A percentile compares a stretch with the other conserved stretches of the same genome.
Conservation (phyloP, 805 yeast species). For the Candida hungchunana region DNA sequence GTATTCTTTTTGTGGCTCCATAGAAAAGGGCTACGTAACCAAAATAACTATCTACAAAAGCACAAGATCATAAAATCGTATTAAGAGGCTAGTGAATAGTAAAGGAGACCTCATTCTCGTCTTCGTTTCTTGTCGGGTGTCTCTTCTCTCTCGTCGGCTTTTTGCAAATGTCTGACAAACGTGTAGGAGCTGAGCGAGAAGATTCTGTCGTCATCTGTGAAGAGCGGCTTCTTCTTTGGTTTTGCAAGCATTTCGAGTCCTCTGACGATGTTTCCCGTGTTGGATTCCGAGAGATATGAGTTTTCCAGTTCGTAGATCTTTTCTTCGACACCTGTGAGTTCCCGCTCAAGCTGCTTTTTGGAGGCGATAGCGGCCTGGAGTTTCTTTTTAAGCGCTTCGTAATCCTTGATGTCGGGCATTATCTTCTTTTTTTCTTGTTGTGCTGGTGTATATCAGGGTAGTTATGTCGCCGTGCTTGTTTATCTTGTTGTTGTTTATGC, state of each 20-base stretch:
- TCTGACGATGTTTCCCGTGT: constrained; percentile 75
- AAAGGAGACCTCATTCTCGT: not conserved
- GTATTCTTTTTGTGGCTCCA: not conserved
- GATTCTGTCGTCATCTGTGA: constrained; percentile 73
- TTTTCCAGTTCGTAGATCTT: constrained; percentile 75
- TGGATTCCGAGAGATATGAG: constrained; percentile 67
- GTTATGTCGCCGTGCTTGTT: no score
- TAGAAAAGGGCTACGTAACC: not conserved
- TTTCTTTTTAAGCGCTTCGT: constrained; percentile 61
- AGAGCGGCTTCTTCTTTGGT: constrained; percentile 38
- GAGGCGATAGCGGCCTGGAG: constrained; percentile 58
- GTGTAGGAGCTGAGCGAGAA: constrained; percentile 73
- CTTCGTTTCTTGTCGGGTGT: constrained; percentile 17
- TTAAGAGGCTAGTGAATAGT: no score
- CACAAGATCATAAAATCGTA: not conserved
- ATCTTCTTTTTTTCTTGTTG: not conserved
- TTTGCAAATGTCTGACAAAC: constrained; percentile 59
- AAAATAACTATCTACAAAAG: not conserved
- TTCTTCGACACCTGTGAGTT: constrained; percentile 64
- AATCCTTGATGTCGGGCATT: constrained; percentile 37
- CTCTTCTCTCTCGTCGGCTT: constrained; percentile 32
- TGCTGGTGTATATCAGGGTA: no score
- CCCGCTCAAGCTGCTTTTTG: constrained; percentile 62
- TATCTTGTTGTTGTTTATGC: constrained; percentile 1
- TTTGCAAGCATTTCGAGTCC: constrained; percentile 78